These are phyloP conservation scores for Metarhizium humberi DNA, from an alignment of 2,329 filamentous ascomycete species.

Conservation along the genomic window DNA sequence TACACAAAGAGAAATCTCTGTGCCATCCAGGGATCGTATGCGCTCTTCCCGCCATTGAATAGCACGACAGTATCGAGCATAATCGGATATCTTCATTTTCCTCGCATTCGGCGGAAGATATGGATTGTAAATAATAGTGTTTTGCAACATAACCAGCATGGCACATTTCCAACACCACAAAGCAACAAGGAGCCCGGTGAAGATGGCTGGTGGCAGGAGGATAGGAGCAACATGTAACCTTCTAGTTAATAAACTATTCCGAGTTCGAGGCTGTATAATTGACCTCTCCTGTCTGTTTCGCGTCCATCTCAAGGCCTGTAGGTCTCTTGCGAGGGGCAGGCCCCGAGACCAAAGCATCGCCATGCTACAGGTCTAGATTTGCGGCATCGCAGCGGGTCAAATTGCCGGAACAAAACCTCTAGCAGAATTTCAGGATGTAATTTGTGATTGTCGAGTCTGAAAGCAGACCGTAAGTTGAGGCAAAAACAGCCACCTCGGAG, in stretches of 20 bases:
- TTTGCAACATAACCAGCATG: slow-evolving; percentile 70
- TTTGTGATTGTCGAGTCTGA: too few species aligned
- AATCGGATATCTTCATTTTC: slow-evolving; percentile 57
- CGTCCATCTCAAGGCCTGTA: not conserved
- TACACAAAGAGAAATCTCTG: slow-evolving; percentile 51
- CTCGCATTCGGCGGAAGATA: slow-evolving; percentile 63
- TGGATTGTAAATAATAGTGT: slow-evolving; percentile 76
- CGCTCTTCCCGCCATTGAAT: slow-evolving; percentile 59
- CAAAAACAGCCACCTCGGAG: too few species aligned
- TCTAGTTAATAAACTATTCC: slow-evolving; percentile 4
- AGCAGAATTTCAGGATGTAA: not conserved
- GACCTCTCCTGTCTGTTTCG: not conserved
- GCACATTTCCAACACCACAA: slow-evolving; percentile 60
- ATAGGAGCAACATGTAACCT: slow-evolving; percentile 25
- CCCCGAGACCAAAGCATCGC: not conserved
- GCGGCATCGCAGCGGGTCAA: not conserved
- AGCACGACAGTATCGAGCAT: slow-evolving; percentile 46
- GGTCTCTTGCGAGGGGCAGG: not conserved
- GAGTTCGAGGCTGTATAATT: not conserved
- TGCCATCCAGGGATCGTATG: slow-evolving; percentile 54
- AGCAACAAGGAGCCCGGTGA: slow-evolving; percentile 53
- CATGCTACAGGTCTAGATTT: not conserved
- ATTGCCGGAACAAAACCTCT: not conserved
- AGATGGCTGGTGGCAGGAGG: slow-evolving; percentile 58
- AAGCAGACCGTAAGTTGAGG: too few species aligned